A percentile compares a stretch with the other conserved stretches of the same genome.
These are phyloP conservation scores for Psidium guajava DNA, from an alignment of 345 rosid genomes.

Conservation along the genomic window DNA sequence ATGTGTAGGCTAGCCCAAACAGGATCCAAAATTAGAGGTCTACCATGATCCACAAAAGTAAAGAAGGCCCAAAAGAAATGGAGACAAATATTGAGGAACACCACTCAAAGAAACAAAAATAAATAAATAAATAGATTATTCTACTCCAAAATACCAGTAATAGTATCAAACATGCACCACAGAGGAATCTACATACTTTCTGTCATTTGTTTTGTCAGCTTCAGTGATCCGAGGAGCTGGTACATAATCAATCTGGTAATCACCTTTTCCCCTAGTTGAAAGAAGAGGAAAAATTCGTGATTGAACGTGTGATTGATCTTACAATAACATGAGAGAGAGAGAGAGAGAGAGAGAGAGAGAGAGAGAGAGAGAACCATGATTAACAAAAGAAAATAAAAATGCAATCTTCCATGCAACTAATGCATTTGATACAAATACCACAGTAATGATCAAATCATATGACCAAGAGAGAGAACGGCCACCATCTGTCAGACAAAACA, in stretches of 20 bases:
- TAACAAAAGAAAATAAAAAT: not conserved
- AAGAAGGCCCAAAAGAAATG: not conserved
- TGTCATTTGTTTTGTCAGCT: constrained; percentile 79
- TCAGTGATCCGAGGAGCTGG: constrained; percentile 93
- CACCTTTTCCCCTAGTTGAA: constrained; percentile 69
- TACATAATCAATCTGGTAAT: constrained; percentile 78
- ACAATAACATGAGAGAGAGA: not conserved
- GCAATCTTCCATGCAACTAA: not conserved
- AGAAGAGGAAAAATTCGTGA: constrained; percentile 3
- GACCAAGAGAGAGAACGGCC: not conserved
- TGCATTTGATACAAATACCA: not conserved
- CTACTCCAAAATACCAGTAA: not conserved
- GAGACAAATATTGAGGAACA: not conserved
- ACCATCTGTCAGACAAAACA: not conserved
- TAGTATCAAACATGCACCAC: not conserved
- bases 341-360: not conserved
- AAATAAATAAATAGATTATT: not conserved
- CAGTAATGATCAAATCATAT: not conserved
- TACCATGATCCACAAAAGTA: not conserved
- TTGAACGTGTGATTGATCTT: not conserved
- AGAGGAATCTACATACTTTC: constrained; percentile 41
- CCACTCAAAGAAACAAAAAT: not conserved
- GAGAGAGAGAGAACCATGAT: not conserved
- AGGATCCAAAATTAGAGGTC: not conserved
- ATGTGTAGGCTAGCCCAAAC: not conserved